Evolutionary conservation across 768 basidiomycete species (phyloP), one percentile per base, ranked within the genome.

Genomic region (Rhodotorula taiwanensis): DNA sequence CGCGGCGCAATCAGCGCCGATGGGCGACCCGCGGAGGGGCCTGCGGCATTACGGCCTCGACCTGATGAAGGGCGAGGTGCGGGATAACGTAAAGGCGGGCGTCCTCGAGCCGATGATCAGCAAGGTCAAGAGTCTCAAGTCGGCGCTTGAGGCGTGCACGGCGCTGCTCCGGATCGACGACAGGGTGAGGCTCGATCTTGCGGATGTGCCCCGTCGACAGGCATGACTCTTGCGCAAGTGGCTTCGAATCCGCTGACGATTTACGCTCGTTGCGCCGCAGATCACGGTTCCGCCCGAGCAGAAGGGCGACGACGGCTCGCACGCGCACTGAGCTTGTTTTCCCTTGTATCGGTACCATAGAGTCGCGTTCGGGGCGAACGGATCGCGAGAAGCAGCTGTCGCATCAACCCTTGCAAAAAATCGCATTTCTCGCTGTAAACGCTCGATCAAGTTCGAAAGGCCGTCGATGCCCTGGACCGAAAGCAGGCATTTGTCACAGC

Each of bases 81-180:
- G 92, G 55, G 95, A 99, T 78, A 99, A 99, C 74, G 85, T 95
- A 47, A 79, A 83, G 50, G 91, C 92, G 23, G 95, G 95, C 27
- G 84, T 99, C 34, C 79, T 99, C 50, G 95, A 98, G 77, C 95
- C 95, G 7, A 97, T 92, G 14, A 83, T 99, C 79, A 88, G 88
- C 80, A 98, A 99, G 78, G 88, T 98, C 70, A 89, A 88, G 79
- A 93, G 89, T 74, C 78, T 99, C 76, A 99, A 99, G 80, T 90
- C 88, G 39, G 95, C 95, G 39, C 89, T 93, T 69, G 93, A 97
- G 76, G 93, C 94, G 34, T 91, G 93, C 7, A 92, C 95, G 44
- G 90, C 90, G 61, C 79, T 98, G 64, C 79, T 99, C 75, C 83
- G 95, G 64, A 97, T 98, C 71, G 93, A 97, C 49, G 69, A 70